Evolutionary conservation across 331 rosid genomes (phyloP).

Genomic region (Spiraea crenata): DNA sequence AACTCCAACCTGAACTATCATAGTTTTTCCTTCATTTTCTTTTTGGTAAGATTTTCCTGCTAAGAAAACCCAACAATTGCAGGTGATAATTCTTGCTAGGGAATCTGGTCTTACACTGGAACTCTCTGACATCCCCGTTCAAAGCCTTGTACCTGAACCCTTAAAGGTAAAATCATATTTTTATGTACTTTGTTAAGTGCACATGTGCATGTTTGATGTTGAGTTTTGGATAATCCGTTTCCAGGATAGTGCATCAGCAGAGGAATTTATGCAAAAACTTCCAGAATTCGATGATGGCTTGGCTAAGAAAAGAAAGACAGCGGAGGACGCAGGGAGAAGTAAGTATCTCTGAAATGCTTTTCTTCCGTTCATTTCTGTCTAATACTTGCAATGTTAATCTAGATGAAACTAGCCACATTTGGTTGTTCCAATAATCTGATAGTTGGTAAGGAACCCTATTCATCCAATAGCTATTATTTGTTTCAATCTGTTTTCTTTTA

Average conservation of each 20-base stretch:
- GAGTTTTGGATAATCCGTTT: slow-evolving; percentile 22
- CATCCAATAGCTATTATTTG: not conserved
- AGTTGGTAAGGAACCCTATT: not conserved
- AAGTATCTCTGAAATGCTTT: slow-evolving; percentile 40
- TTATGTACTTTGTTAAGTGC: slow-evolving; percentile 14
- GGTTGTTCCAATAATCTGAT: not conserved
- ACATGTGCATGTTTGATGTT: slow-evolving; percentile 20
- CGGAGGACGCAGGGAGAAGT: slow-evolving; percentile 89
- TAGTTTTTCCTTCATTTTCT: slow-evolving; percentile 5
- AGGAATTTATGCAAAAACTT: slow-evolving; percentile 81
- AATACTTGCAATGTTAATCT: not conserved
- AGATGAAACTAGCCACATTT: not conserved
- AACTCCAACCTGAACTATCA: not conserved
- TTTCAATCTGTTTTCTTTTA: too few species aligned
- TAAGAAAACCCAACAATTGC: slow-evolving; percentile 24
- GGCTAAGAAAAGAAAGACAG: slow-evolving; percentile 56
- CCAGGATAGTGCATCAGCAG: slow-evolving; percentile 79
- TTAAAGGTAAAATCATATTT: slow-evolving; percentile 52
- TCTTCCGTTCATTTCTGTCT: not conserved
- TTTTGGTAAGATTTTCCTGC: slow-evolving; percentile 15
- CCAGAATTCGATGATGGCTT: slow-evolving; percentile 66
- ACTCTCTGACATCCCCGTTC: slow-evolving; percentile 80
- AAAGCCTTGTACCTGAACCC: slow-evolving; percentile 92
- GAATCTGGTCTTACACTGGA: slow-evolving; percentile 92
- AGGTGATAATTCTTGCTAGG: slow-evolving; percentile 98